phyloP scores from a whole-genome alignment of 345 rosid species.

The Populus alba region DNA sequence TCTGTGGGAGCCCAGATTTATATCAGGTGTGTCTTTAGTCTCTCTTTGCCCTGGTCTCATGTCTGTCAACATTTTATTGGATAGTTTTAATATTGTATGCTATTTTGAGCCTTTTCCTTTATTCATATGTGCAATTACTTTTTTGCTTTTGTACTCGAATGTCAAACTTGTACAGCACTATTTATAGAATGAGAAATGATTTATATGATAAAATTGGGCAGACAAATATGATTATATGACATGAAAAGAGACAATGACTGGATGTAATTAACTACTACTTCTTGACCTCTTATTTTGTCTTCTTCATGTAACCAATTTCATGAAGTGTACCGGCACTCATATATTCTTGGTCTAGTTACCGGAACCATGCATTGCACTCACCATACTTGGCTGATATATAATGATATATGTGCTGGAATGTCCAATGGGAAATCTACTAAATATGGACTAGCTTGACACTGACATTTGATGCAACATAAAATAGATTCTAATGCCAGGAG shows the following conservation, averaged over 20 bases:
- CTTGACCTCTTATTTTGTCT: background rate
- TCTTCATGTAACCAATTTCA: background rate
- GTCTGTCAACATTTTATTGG: background rate
- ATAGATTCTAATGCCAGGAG: background rate
- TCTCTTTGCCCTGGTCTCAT: background rate
- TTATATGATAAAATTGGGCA: background rate
- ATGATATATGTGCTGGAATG: background rate
- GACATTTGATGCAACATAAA: background rate
- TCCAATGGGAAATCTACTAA: background rate
- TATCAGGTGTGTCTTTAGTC: conserved; percentile 60
- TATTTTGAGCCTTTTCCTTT: background rate
- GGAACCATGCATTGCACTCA: background rate
- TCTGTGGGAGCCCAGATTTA: conserved; percentile 92
- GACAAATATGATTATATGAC: background rate
- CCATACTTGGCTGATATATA: background rate
- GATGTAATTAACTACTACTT: background rate
- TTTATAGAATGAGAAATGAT: background rate
- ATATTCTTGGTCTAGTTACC: background rate
- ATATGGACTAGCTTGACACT: background rate
- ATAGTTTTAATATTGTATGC: background rate
- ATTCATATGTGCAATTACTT: background rate
- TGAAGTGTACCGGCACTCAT: background rate
- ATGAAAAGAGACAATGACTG: background rate
- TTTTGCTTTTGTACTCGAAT: background rate
- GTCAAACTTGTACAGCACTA: background rate